Base-by-base conservation (phyloP, 805 yeast species). In the Kodamaea sagamina region DNA sequence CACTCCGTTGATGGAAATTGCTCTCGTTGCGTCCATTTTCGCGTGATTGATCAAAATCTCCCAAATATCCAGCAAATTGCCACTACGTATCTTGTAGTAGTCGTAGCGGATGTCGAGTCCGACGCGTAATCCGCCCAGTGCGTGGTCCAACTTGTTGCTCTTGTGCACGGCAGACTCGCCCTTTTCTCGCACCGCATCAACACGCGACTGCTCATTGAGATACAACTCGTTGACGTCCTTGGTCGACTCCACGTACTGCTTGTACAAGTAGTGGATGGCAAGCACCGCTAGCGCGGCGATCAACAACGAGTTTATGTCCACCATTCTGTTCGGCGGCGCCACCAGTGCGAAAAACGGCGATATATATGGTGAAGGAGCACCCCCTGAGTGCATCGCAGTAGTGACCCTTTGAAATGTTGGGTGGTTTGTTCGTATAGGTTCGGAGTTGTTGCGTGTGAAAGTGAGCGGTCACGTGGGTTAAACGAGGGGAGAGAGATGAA, bases 131-230 rank as follows among this genome's bases (percentile, higher is more conserved):
- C 86, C 84, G 46, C 78, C 59, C 16, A 41, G 48, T 4, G 88
- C 86, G 57, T 79, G 81, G 16, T 90, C 93, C 24, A 86, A 79
- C 51, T 84, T 81, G 36, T 80, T 79, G 39, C 89, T 84, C 49
- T 93, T 75, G 61, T 86, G 82, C 8, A 86, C 69, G 0, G 96
- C 90, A 11, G 90, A 78, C 59, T 89, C 95, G 39, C 76, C 71
- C 4, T 71, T 68, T 32, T 74, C 69, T n/a, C 95, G 71, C 1
- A 87, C 82, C 4, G 81, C 65, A 2, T 84, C 77, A 25, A 84
- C 63, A 15, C 81, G 72, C 1, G 95, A 76, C 61, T 89, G 97
- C 51, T 79, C 75, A 27, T 65, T 59, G 24, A 84, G 63, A 9
- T 83, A 83, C 25, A 78, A 62, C 36, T 77, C 78, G 42, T 77